Conservation (phyloP, 129 eudicot genomes). For the Scalesia atractyloides region DNA sequence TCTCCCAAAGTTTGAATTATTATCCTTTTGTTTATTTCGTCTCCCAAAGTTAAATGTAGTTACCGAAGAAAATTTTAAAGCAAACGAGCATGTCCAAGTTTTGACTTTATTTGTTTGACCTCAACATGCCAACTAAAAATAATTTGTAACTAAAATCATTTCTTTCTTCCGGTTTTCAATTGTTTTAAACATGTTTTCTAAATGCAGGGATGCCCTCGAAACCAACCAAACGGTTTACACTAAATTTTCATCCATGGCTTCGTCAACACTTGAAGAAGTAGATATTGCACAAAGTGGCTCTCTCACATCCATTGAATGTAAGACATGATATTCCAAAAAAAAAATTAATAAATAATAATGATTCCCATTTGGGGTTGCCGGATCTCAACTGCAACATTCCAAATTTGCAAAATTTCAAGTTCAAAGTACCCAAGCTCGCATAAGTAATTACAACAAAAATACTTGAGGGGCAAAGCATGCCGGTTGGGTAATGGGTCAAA, state of each 20-base stretch:
- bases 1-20: neutral
- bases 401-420: neutral
- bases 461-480: neutral
- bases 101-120: conserved; percentile 21
- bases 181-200: neutral
- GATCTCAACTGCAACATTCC: conserved; percentile 4
- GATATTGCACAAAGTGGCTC: conserved; percentile 36
- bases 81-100: neutral
- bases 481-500: conserved; percentile 3
- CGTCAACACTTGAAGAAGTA: conserved; percentile 46
- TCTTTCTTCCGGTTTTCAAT: neutral
- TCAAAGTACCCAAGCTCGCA: neutral
- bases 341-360: neutral
- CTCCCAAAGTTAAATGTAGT: neutral
- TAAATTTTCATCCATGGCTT: conserved; percentile 44
- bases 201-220: conserved; percentile 42
- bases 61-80: neutral
- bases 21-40: neutral
- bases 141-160: neutral
- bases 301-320: conserved; percentile 52
- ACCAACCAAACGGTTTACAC: conserved; percentile 33
- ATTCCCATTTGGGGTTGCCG: neutral
- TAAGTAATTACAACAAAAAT: neutral
- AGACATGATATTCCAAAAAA: conserved; percentile 7
- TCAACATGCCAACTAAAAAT: neutral